Conservation (phyloP, 2,329 filamentous ascomycete species). For the Pseudogymnoascus pannorum region DNA sequence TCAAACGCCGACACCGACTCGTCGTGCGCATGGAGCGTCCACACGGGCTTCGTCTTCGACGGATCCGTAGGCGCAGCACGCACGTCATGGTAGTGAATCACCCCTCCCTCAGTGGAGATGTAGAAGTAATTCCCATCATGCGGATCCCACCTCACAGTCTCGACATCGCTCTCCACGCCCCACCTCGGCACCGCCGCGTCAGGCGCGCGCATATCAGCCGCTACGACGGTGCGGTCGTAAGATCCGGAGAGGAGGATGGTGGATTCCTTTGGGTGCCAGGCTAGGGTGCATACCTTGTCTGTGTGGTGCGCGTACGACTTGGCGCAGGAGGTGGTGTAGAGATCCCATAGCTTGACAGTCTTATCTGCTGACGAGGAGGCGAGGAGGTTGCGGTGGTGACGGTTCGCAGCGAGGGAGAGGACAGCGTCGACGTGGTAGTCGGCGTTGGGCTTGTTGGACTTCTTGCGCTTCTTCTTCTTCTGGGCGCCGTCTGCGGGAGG, state of each 20-base stretch:
- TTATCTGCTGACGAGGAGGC: constrained; percentile 94
- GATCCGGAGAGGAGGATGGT: constrained; percentile 87
- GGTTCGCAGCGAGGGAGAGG: constrained; percentile 82
- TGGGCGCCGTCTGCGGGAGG: constrained; percentile 47
- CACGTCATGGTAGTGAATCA: constrained; percentile 86
- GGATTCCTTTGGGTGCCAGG: constrained; percentile 84
- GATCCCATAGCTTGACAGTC: constrained; percentile 96
- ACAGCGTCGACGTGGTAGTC: constrained; percentile 92
- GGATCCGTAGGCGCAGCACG: constrained; percentile 69
- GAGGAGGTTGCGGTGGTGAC: constrained; percentile 86
- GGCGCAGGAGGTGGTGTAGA: constrained; percentile 85
- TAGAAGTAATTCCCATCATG: constrained; percentile 93
- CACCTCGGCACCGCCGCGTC: constrained; percentile 75
- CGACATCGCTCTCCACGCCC: constrained; percentile 93
- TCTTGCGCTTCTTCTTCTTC: constrained; percentile 87
- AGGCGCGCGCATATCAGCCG: constrained; percentile 92
- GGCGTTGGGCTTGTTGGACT: constrained; percentile 80
- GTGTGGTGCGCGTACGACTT: constrained; percentile 95
- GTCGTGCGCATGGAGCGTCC: constrained; percentile 94
- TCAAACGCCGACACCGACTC: constrained; percentile 88
- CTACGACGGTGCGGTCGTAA: constrained; percentile 89
- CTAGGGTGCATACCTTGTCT: constrained; percentile 93
- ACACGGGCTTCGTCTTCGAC: constrained; percentile 72
- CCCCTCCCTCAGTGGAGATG: constrained; percentile 84
- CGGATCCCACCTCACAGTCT: constrained; percentile 86